phyloP scores from a whole-genome alignment of 345 rosid species.

The Limnanthes douglasii region DNA sequence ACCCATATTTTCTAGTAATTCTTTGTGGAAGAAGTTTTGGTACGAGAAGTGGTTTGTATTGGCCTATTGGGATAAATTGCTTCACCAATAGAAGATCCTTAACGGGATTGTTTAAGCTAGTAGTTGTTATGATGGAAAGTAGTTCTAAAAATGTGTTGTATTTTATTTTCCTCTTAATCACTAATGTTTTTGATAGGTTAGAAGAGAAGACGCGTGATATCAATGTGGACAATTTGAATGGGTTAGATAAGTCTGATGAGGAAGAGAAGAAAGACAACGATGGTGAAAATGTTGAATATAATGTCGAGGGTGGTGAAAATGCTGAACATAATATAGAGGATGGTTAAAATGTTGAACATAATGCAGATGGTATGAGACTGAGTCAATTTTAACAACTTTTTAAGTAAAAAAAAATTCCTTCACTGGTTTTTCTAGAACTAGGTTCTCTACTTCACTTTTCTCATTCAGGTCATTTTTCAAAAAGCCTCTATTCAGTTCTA shows the following conservation, averaged over 20 bases:
- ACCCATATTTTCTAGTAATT: too few relatives aligned
- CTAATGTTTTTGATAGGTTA: slow-evolving; percentile 12
- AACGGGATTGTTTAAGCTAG: too few relatives aligned
- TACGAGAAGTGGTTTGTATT: too few relatives aligned
- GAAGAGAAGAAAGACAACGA: slow-evolving; percentile 24
- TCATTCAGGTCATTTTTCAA: slow-evolving; percentile 41
- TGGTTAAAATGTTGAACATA: slow-evolving; percentile 25
- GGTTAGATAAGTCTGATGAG: slow-evolving; percentile 15
- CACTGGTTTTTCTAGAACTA: slow-evolving; percentile 86
- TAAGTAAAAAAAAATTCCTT: slow-evolving; percentile 84
- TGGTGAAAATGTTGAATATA: too few relatives aligned
- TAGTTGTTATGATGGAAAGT: too few relatives aligned
- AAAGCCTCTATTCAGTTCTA: slow-evolving; percentile 25
- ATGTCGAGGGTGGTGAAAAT: too few relatives aligned
- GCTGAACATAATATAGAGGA: too few relatives aligned
- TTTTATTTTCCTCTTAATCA: too few relatives aligned
- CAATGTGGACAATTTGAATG: slow-evolving; percentile 9
- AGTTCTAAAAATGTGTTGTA: too few relatives aligned
- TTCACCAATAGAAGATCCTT: too few relatives aligned
- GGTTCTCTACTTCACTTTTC: slow-evolving; percentile 53
- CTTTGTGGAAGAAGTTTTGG: too few relatives aligned
- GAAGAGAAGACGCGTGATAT: slow-evolving; percentile 11
- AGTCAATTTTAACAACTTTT: slow-evolving; percentile 92
- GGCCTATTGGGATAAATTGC: too few relatives aligned
- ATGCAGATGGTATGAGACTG: slow-evolving; percentile 28